Conservation (phyloP, 305 asterid genomes). For the Fraxinus greggii region DNA sequence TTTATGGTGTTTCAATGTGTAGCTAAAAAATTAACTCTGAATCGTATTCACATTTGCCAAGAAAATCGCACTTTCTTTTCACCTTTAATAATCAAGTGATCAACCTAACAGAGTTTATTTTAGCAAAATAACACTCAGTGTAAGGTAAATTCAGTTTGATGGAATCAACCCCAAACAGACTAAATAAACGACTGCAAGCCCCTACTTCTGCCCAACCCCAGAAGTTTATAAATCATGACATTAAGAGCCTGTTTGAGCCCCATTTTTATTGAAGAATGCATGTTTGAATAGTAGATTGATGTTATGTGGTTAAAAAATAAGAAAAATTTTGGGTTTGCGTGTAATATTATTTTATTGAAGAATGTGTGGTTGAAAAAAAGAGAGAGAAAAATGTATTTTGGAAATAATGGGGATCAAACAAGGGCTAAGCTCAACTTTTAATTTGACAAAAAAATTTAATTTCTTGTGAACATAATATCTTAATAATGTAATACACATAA, state of each 20-base stretch:
- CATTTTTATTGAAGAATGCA: background rate
- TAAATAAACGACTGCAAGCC: background rate
- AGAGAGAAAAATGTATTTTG: background rate
- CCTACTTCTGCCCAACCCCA: background rate
- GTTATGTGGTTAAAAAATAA: background rate
- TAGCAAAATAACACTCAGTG: slow-evolving; percentile 6
- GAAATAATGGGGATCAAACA: background rate
- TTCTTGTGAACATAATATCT: background rate
- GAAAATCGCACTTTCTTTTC: background rate
- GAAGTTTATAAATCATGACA: background rate
- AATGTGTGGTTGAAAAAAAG: background rate
- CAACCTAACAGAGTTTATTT: slow-evolving; percentile 11
- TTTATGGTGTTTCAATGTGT: background rate
- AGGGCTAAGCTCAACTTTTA: background rate
- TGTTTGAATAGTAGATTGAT: no score
- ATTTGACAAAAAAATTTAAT: background rate
- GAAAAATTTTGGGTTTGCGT: background rate
- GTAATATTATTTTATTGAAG: no score
- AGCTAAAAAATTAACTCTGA: background rate
- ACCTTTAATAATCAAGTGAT: slow-evolving; percentile 15
- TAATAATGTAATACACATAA: background rate
- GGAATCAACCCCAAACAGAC: slow-evolving; percentile 11
- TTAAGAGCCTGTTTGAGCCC: background rate
- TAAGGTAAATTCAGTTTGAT: background rate
- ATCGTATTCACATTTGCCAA: background rate